Base-by-base conservation (phyloP, 2,329 filamentous ascomycete genomes). In the Dactylellina drechsleri region DNA sequence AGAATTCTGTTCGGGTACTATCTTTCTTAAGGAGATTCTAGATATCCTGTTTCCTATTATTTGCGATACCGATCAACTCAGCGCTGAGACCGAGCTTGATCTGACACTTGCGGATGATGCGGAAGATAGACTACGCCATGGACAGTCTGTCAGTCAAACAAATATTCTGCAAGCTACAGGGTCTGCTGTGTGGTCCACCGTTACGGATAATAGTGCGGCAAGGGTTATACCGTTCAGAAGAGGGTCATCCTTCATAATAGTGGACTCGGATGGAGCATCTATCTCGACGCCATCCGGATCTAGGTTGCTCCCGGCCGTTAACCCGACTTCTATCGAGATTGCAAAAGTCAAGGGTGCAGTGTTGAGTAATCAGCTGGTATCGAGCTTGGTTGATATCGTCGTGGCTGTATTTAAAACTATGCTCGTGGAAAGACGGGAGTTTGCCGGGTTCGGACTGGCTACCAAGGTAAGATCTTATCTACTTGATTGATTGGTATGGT, bases 171-270 rank as follows among this genome's bases (percentile, higher is more conserved):
- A 75, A 56, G 71, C 64, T 53, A 68, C 71, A 40, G 64, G 71
- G 26, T 75, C 71, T 20, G 71, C 71, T 20, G 72, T 76, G 16
- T 71, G 66, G 72, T 76, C 72, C 18, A 70, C 72, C n/a, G 66
- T 71, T 20, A 70, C 66, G 18, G 72, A 76, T 66, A 76, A 71
- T 41, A 71, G 59, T 49, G 60, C 53, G n/a, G 31, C 72, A 0
- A 53, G 72, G 47, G 61, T 60, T 13, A 76, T 72, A 26, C 79
- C 81, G 5, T 81, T 81, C 31, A 73, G 66, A 52, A 89, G 93
- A 78, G 90, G 92, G 1, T 97, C 94, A 0, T 97, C 94, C 0
- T 99, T 98, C 81, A 89, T 98, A 31, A 86, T 99, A 1, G 85
- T 99, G 20, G 71, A 75, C 43, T 45, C 71, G 1, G 64, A 75